Evolutionary conservation across 805 yeast species (phyloP).

Genomic region (Starmera quercuum): DNA sequence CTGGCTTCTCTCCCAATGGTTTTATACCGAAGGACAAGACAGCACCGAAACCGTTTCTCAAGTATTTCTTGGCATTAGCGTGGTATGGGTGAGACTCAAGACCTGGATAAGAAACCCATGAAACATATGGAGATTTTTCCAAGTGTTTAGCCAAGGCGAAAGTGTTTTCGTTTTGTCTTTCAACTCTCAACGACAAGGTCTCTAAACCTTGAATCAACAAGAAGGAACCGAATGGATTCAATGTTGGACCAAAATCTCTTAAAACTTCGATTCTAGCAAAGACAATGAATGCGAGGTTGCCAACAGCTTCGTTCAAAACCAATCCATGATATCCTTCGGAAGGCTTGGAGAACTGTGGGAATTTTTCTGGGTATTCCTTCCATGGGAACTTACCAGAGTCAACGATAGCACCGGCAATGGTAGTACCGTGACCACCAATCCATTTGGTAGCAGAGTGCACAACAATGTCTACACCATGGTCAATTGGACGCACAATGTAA

Average conservation of each 20-base stretch:
- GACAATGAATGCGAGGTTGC: slow-evolving; percentile 69
- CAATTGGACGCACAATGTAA: slow-evolving; percentile 72
- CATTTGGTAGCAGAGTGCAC: slow-evolving; percentile 95
- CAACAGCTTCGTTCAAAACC: slow-evolving; percentile 73
- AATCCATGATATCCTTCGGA: slow-evolving; percentile 92
- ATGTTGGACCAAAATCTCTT: slow-evolving; percentile 87
- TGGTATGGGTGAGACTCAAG: slow-evolving; percentile 71
- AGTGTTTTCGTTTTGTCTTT: slow-evolving; percentile 84
- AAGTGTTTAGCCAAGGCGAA: slow-evolving; percentile 71
- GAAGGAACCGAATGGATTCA: slow-evolving; percentile 86
- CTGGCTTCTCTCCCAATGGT: slow-evolving; percentile 42
- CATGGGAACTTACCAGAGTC: slow-evolving; percentile 94
- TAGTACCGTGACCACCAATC: slow-evolving; percentile 97
- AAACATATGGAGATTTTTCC: slow-evolving; percentile 64
- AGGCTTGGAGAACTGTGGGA: slow-evolving; percentile 87
- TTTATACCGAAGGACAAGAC: slow-evolving; percentile 87
- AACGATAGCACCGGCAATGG: slow-evolving; percentile 85
- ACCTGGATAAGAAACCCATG: slow-evolving; percentile 93
- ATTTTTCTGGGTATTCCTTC: slow-evolving; percentile 75
- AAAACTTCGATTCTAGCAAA: slow-evolving; percentile 78
- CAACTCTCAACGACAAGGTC: slow-evolving; percentile 88
- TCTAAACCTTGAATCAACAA: slow-evolving; percentile 86
- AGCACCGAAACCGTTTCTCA: slow-evolving; percentile 77
- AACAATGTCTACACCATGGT: slow-evolving; percentile 86
- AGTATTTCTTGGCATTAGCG: slow-evolving; percentile 75